phyloP scores from a whole-genome alignment of 345 rosid species.

The Moricandia arvensis region DNA sequence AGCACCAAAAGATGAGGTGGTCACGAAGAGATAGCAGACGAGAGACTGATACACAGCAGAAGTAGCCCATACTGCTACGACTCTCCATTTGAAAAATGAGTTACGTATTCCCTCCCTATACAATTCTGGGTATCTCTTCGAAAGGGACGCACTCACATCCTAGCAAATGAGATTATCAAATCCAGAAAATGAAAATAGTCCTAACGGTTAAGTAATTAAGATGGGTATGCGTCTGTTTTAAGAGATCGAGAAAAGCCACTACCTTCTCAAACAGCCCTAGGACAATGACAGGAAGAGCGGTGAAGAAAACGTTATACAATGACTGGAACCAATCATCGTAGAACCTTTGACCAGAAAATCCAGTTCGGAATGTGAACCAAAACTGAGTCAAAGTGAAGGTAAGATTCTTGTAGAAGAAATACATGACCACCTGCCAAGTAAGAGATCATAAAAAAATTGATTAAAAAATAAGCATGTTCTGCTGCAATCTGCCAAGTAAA shows the following conservation, averaged over 20 bases:
- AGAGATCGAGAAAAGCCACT: neutral
- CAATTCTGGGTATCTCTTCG: conserved; percentile 90
- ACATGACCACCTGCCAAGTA: conserved; percentile 76
- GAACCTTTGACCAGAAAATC: conserved; percentile 98
- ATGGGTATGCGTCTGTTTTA: neutral
- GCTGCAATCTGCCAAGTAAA: neutral
- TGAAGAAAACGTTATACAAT: conserved; percentile 81
- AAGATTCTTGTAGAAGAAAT: conserved; percentile 98
- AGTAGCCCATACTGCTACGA: conserved; percentile 81
- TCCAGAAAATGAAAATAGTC: neutral
- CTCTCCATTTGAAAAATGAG: conserved; percentile 85
- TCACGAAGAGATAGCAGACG: conserved; percentile 64
- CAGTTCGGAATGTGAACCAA: conserved; percentile 97
- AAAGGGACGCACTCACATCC: conserved; percentile 96
- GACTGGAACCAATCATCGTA: conserved; percentile 99
- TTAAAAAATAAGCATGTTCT: neutral
- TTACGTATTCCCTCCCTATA: conserved; percentile 86
- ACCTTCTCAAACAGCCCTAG: conserved; percentile 87
- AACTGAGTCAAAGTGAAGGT: conserved; percentile 95
- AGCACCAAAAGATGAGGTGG: conserved; percentile 54
- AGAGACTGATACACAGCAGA: conserved; percentile 89
- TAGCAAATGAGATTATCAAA: conserved; percentile 29
- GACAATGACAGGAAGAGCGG: conserved; percentile 84
- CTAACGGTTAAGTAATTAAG: neutral
- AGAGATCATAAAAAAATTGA: neutral